Base-by-base conservation (phyloP, 1,139 yeast species). In the Protomyces inouyei region DNA sequence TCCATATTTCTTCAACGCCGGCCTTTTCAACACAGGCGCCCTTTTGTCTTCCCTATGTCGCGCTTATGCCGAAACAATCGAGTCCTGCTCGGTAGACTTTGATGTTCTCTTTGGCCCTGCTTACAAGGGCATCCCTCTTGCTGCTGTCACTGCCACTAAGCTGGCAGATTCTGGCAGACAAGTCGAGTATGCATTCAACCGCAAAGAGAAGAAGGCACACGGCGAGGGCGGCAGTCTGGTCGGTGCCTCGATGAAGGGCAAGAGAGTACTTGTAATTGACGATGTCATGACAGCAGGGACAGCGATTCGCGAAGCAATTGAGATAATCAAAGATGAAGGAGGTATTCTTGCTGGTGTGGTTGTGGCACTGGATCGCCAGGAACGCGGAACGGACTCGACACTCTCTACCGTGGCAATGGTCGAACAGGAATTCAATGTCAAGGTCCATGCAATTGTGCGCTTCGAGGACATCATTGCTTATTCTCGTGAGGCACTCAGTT, bases 271-370 rank as follows among this genome's bases (percentile, higher is more conserved):
- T 72, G 87, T 93, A 72, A 90, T 93, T 69, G 98, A 93, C 76
- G 98, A 93, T 73, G 98, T 93, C 60, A 92, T 93, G 85, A 93
- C 98, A 67, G 98, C 98, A 2, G 98, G 98, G 51, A 93, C 98
- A 66, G 98, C 98, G 64, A 91, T 92, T 74, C 88, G 87, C 72
- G 98, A 93, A 77, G 97, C 98, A 0, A 88, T 90, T 71, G 85
- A 82, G 63, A 88, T 93, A 71, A 90, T 93, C 72, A 79, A 79
- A 32, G 78, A 74, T 35, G 93, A 86, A 71, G 79, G 83, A 53
- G 98, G 97, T 63, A 73, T 78, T 25, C 87, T 90, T 40, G 88
- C 84, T 53, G 98, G 96, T 3, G 84, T 91, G 67, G 86, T 91
- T 69, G 88, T 93, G 72, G 96, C 97, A 28, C 82, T 93, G 72